Percentiles rank a stretch among this genome's conserved stretches.
Evolutionary conservation across 768 basidiomycete species (phyloP).

Genomic region (Pulveroboletus sp.): DNA sequence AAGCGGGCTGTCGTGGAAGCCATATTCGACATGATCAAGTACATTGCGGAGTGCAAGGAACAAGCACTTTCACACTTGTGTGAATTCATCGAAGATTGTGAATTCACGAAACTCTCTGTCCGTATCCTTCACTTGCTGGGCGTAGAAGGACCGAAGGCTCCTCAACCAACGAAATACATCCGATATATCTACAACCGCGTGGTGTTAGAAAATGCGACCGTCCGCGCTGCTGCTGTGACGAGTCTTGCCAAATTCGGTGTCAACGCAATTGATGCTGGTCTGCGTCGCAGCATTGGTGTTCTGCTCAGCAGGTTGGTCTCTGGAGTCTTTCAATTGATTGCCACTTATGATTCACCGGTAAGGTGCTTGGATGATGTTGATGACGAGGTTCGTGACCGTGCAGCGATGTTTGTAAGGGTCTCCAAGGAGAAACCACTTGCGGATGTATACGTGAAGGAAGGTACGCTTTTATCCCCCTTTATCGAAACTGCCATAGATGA

Average conservation of each 20-base stretch:
- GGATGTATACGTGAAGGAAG: constrained; percentile 87
- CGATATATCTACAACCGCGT: constrained; percentile 99
- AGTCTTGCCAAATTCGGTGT: constrained; percentile 97
- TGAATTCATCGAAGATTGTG: constrained; percentile 99
- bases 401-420: constrained; percentile 87
- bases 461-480: constrained; percentile 41
- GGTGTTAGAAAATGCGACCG: constrained; percentile 95
- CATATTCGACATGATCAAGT: constrained; percentile 99
- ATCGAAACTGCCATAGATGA: background rate
- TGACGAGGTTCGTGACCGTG: constrained; percentile 97
- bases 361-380: constrained; percentile 98
- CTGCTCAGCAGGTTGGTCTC: constrained; percentile 69
- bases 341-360: constrained; percentile 5
- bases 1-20: constrained; percentile 99
- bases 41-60: constrained; percentile 92
- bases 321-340: background rate
- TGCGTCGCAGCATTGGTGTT: constrained; percentile 85
- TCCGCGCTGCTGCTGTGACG: constrained; percentile 92
- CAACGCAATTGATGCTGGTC: constrained; percentile 69
- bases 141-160: constrained; percentile 91
- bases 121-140: constrained; percentile 94
- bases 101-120: constrained; percentile 98
- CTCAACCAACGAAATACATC: constrained; percentile 98
- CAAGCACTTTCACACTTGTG: constrained; percentile 96
- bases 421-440: constrained; percentile 78